A percentile compares a stretch with the other conserved stretches of the same genome.
These are phyloP conservation scores for Coemansia furcata DNA, from an alignment of 192 early-diverging fungal genomes.

Conservation along the genomic window DNA sequence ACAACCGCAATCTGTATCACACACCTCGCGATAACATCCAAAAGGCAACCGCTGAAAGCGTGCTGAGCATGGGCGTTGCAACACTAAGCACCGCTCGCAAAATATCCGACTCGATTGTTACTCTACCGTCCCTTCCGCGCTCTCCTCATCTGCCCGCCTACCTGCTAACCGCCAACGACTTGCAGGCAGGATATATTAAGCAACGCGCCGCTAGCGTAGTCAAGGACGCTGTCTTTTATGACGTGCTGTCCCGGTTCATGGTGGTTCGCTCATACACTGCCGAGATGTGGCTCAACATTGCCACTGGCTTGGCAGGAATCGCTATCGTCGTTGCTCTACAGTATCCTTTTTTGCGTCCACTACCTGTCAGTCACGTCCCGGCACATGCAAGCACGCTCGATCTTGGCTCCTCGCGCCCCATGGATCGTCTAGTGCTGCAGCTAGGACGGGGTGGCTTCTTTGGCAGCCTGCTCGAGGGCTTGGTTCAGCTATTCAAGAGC, in stretches of 20 bases:
- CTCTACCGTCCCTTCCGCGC: conserved; percentile 26
- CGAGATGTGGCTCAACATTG: conserved; percentile 29
- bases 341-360: conserved; percentile 38
- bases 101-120: conserved; percentile 50
- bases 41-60: conserved; percentile 52
- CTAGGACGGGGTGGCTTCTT: conserved; percentile 41
- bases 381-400: not conserved
- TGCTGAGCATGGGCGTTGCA: conserved; percentile 68
- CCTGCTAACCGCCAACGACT: not conserved
- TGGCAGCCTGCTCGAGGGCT: conserved; percentile 23
- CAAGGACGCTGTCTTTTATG: conserved; percentile 43
- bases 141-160: conserved; percentile 29
- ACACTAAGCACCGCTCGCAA: conserved; percentile 49
- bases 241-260: conserved; percentile 38
- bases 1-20: conserved; percentile 64
- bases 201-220: conserved; percentile 8
- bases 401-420: conserved; percentile 1
- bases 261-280: conserved; percentile 43
- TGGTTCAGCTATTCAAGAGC: conserved; percentile 14
- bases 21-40: conserved; percentile 57
- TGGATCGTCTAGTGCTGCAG: conserved; percentile 38
- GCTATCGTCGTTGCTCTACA: conserved; percentile 24
- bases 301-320: conserved; percentile 29
- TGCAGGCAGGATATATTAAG: not conserved
- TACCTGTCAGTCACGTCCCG: conserved; percentile 6